Base-by-base conservation (phyloP, 2,329 filamentous ascomycete genomes). In the Epichloe festucae region DNA sequence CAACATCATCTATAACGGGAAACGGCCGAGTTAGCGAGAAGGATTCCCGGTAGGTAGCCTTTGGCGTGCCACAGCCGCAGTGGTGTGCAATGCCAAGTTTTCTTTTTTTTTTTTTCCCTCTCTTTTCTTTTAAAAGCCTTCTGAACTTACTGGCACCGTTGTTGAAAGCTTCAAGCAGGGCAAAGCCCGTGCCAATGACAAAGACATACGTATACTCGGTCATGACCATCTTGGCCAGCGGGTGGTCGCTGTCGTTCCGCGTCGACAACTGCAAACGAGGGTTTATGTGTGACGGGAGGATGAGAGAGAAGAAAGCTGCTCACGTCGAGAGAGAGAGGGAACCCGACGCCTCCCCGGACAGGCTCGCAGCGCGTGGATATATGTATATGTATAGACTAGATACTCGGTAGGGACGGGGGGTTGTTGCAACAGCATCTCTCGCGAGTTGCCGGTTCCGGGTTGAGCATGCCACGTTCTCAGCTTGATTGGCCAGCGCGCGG, bases 121-220 rank as follows among this genome's bases (percentile, higher is more conserved):
- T 27, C 0, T 27, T 7, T 7, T 27, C 8, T 21, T 19, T 6
- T 46, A 41, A 3, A 21, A 41, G 19, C 35, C 14, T 3, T 14
- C 19, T 35, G 6, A 17, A 78, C 81, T 69, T 70, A 87, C 83
- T 87, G 60, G 84, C 84, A 66, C 84, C 84, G 66, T 87, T 88
- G 76, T 88, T 88, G 76, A 74, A 87, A 55, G 84, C 84, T 69
- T 88, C 84, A 47, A 88, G 79, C 66, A 87, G 68, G 70, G 84
- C 84, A 75, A 88, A 87, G 60, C 82, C 70, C 27, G 83, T 87
- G 79, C 84, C 84, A 59, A 88, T 82, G 71, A 73, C 84, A 65
- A 88, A 87, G 62, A 88, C 67, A 66, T 88, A 87, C 60, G 76
- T 79, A 66, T 85, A 87, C 59, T 81, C 65, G 61, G 77, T 65